Evolutionary conservation across 306 rosid genomes (phyloP).

Genomic region (Rubus parviflorus): DNA sequence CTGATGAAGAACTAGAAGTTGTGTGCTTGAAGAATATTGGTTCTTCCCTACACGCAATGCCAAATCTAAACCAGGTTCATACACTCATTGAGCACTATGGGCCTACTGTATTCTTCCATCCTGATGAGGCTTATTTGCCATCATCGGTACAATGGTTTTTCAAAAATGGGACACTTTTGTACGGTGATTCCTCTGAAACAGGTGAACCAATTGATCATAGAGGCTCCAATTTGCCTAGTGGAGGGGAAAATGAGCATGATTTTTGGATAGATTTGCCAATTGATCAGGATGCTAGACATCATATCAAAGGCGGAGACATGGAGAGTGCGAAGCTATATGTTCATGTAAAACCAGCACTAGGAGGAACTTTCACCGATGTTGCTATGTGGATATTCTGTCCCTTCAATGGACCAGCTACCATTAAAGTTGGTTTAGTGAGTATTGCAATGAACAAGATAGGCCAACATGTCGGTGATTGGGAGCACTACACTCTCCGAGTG

Average conservation of each 20-base stretch:
- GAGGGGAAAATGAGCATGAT: constrained; percentile 56
- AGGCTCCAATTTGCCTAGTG: constrained; percentile 65
- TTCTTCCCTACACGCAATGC: constrained; percentile 46
- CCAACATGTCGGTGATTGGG: constrained; percentile 95
- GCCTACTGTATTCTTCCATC: constrained; percentile 69
- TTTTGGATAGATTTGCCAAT: constrained; percentile 77
- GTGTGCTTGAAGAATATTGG: constrained; percentile 52
- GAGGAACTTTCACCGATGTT: constrained; percentile 78
- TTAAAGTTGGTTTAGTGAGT: constrained; percentile 57
- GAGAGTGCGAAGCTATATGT: constrained; percentile 71
- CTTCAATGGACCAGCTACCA: constrained; percentile 62
- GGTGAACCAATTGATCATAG: constrained; percentile 47
- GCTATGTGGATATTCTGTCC: constrained; percentile 85
- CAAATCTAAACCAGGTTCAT: constrained; percentile 55
- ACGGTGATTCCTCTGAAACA: constrained; percentile 32
- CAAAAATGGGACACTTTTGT: constrained; percentile 59
- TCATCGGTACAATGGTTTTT: constrained; percentile 69
- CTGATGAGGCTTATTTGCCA: constrained; percentile 52
- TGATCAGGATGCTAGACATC: constrained; percentile 37
- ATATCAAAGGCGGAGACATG: constrained; percentile 55
- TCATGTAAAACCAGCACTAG: constrained; percentile 74
- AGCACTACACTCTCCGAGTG: constrained; percentile 89
- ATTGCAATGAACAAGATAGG: constrained; percentile 75
- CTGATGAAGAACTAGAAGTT: constrained; percentile 37
- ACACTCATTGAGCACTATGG: constrained; percentile 56